Percentiles rank a stretch among this genome's conserved stretches.
Conservation (phyloP, 768 basidiomycete genomes). For the Symmetrospora coprosmae region DNA sequence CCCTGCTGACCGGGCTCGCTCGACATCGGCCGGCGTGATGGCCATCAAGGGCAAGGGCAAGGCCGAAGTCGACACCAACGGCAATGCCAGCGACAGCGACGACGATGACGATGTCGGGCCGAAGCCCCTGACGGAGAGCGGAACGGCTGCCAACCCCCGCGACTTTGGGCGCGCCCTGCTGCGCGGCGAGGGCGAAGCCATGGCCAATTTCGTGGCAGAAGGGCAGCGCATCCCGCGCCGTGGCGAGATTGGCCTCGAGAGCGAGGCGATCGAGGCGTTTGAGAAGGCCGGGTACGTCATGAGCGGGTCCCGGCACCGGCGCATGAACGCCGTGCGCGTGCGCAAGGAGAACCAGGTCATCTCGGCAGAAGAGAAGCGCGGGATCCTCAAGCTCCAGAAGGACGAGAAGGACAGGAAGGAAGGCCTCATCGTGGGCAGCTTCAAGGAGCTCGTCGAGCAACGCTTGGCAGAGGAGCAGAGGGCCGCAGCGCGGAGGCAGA, state of each 20-base stretch:
- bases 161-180: conserved; percentile 72
- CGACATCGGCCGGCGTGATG: not conserved
- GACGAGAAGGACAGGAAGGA: conserved; percentile 89
- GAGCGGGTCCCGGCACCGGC: conserved; percentile 82
- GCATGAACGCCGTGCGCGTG: conserved; percentile 99
- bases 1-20: conserved; percentile 9
- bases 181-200: conserved; percentile 89
- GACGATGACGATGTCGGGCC: conserved; percentile 67
- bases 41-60: conserved; percentile 23
- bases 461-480: conserved; percentile 2
- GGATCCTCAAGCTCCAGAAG: conserved; percentile 81
- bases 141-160: conserved; percentile 52
- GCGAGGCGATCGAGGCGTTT: conserved; percentile 70
- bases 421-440: conserved; percentile 73
- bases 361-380: conserved; percentile 92
- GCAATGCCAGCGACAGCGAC: conserved; percentile 37
- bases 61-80: conserved; percentile 23
- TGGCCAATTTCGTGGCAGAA: conserved; percentile 80
- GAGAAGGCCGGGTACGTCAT: conserved; percentile 92
- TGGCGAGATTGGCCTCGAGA: conserved; percentile 90
- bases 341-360: conserved; percentile 99
- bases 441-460: conserved; percentile 45
- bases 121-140: conserved; percentile 46
- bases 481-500: too few species aligned
- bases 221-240: conserved; percentile 93